phyloP scores from a whole-genome alignment of 2,329 filamentous ascomycete genomes.

The Cladosporium sp. region DNA sequence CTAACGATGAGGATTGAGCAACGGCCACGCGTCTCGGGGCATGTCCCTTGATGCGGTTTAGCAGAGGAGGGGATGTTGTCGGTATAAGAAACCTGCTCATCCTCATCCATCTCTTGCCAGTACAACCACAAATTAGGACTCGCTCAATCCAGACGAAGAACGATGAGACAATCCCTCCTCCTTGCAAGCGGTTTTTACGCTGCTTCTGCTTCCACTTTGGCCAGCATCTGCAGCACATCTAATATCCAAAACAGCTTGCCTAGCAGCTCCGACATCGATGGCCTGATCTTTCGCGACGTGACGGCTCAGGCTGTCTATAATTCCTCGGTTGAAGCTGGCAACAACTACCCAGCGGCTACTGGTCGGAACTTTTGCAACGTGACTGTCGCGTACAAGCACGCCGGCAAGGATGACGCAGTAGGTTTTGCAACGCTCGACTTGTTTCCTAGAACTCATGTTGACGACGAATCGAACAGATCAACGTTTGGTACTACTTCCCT shows the following conservation, averaged over 20 bases:
- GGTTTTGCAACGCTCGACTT: background rate
- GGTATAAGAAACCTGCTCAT: too few species aligned
- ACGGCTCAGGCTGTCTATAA: slow-evolving; percentile 12
- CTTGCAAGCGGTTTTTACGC: background rate
- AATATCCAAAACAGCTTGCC: slow-evolving; percentile 10
- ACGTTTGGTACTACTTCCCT: slow-evolving; percentile 39
- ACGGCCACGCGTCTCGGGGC: too few species aligned
- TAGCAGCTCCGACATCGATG: background rate
- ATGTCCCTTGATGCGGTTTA: too few species aligned
- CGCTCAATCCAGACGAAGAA: background rate
- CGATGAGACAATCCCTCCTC: background rate
- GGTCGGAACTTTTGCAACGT: slow-evolving; percentile 17
- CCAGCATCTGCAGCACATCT: slow-evolving; percentile 6
- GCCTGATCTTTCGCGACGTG: slow-evolving; percentile 13
- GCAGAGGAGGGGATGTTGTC: too few species aligned
- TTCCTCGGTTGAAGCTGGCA: slow-evolving; percentile 12
- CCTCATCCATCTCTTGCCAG: too few species aligned
- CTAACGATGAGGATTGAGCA: too few species aligned
- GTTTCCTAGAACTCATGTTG: background rate
- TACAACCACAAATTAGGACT: too few species aligned
- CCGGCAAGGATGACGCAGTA: slow-evolving; percentile 12
- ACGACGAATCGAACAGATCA: background rate
- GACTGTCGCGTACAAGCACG: slow-evolving; percentile 15
- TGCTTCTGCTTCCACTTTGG: slow-evolving; percentile 11
- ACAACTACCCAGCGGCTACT: slow-evolving; percentile 13